Percentiles rank a stretch among this genome's conserved stretches.
These are phyloP conservation scores for Tulasnella sp. DNA, from an alignment of 768 basidiomycete genomes.

Conservation along the genomic window DNA sequence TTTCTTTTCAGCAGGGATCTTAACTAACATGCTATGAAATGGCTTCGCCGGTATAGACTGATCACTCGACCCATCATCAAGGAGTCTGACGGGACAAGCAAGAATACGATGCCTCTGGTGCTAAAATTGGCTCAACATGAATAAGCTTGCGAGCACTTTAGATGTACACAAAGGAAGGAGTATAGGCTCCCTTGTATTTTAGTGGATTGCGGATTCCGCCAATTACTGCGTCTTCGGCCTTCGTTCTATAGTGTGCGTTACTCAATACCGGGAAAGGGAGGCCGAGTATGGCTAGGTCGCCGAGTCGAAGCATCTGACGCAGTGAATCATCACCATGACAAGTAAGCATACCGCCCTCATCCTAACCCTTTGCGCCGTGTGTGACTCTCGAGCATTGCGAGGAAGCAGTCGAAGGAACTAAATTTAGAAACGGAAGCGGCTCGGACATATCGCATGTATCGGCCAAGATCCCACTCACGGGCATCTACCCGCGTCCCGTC, in stretches of 20 bases:
- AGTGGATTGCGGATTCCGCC: not conserved
- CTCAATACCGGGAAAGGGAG: not conserved
- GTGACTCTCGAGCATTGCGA: not conserved
- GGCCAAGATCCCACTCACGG: not conserved
- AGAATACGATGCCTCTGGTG: constrained; percentile 20
- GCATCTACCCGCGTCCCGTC: not conserved
- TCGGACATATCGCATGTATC: constrained; percentile 7
- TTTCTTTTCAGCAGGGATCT: too few species aligned
- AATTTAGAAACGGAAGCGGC: not conserved
- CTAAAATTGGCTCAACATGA: not conserved
- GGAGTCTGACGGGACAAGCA: constrained; percentile 4
- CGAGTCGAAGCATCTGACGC: not conserved
- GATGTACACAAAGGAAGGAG: not conserved
- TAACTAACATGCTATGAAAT: not conserved
- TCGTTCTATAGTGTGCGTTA: not conserved
- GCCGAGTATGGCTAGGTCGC: too few species aligned
- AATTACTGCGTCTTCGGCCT: not conserved
- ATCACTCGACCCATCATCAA: constrained; percentile 20
- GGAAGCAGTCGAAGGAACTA: not conserved
- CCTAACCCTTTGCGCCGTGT: not conserved
- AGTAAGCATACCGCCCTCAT: not conserved
- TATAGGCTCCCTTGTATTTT: not conserved
- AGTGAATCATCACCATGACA: not conserved
- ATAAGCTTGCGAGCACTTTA: not conserved
- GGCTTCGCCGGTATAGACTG: not conserved